Percentiles rank a stretch among this genome's conserved stretches.
Conservation (phyloP, 306 rosid genomes). For the Echinosophora koreensis region DNA sequence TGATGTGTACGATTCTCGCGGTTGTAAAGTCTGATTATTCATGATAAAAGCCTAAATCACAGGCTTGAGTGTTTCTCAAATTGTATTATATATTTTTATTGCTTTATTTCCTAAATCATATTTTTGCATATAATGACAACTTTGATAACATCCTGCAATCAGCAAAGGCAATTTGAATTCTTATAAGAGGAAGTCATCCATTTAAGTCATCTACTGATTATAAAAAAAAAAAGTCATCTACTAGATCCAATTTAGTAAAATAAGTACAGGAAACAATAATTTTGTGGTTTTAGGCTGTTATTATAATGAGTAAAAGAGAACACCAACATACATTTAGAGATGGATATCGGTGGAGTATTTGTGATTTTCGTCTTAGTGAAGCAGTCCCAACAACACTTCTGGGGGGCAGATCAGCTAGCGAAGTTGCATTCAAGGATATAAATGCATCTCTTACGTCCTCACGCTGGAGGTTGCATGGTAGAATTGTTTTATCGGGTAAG, state of each 20-base stretch:
- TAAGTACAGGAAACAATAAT: neutral
- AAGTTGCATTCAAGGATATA: conserved; percentile 75
- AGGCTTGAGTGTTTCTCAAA: too few species aligned
- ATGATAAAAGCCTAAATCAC: too few species aligned
- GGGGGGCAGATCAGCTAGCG: conserved; percentile 72
- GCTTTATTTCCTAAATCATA: neutral
- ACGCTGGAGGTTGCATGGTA: conserved; percentile 90
- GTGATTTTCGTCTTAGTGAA: conserved; percentile 89
- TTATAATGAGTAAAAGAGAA: neutral
- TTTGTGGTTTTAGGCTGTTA: neutral
- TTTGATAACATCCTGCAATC: neutral
- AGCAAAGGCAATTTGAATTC: neutral
- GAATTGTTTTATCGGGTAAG: conserved; percentile 74
- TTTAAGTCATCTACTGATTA: too few species aligned
- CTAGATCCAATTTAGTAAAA: conserved; percentile 13
- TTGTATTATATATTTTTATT: too few species aligned
- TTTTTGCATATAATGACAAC: neutral
- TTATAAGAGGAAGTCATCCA: neutral
- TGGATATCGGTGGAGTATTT: conserved; percentile 83
- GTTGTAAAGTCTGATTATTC: too few species aligned
- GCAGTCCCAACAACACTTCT: conserved; percentile 92
- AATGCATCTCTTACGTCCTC: conserved; percentile 96
- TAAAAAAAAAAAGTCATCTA: too few species aligned
- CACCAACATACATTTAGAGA: conserved; percentile 65
- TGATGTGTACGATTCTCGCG: too few species aligned